A percentile compares a stretch with the other conserved stretches of the same genome.
Conservation (phyloP, 2,329 filamentous ascomycete genomes). For the Apiospora marii region DNA sequence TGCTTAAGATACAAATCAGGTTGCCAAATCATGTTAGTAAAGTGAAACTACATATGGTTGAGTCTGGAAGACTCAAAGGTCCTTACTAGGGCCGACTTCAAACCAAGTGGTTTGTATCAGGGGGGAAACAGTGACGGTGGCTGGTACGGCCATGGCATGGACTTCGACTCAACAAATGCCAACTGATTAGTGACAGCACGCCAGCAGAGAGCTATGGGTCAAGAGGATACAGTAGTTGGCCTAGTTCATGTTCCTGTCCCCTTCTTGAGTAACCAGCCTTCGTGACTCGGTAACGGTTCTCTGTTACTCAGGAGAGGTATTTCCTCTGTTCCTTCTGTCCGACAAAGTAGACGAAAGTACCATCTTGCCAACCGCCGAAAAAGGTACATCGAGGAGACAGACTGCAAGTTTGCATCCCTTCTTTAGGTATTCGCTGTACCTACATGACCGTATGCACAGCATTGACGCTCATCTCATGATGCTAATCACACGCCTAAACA, state of each 20-base stretch:
- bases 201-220: no score
- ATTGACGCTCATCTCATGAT: neutral
- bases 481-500: neutral
- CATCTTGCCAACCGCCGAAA: neutral
- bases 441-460: neutral
- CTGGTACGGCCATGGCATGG: no score
- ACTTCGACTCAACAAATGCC: no score
- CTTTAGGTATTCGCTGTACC: neutral
- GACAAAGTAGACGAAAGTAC: neutral
- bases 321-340: neutral
- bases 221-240: no score
- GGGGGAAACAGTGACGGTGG: no score
- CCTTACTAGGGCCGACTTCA: no score
- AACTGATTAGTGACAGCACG: no score
- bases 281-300: neutral
- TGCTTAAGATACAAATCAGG: no score
- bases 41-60: no score
- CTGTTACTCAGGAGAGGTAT: neutral
- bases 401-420: neutral
- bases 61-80: no score
- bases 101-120: no score
- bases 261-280: neutral
- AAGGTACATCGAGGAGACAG: conserved; percentile 5
- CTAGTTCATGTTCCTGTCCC: neutral
- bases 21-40: no score